phyloP scores from a whole-genome alignment of 2,329 filamentous ascomycete species.

The Apiospora rasikravindrae region DNA sequence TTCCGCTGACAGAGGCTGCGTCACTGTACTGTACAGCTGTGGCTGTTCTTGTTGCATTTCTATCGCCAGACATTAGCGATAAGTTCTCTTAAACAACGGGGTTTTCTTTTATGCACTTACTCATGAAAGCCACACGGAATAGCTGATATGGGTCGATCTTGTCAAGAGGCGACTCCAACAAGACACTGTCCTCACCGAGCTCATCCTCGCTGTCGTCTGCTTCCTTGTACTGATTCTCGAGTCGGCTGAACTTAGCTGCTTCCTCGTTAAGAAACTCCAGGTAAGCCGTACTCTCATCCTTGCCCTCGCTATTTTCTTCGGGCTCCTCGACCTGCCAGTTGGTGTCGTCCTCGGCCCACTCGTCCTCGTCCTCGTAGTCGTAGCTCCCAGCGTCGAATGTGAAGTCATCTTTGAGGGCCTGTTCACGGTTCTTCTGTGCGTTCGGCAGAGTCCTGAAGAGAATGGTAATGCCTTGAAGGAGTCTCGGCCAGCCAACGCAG shows the following conservation, averaged over 20 bases:
- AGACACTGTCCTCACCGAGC: conserved; percentile 87
- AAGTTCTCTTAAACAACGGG: conserved; percentile 12
- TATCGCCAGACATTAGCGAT: conserved; percentile 41
- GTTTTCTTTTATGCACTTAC: conserved; percentile 59
- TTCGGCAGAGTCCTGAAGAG: conserved; percentile 90
- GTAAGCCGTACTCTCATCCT: conserved; percentile 92
- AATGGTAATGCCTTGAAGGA: conserved; percentile 85
- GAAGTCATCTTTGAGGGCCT: conserved; percentile 88
- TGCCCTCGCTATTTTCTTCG: conserved; percentile 67
- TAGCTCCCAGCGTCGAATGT: conserved; percentile 66
- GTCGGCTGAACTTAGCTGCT: conserved; percentile 82
- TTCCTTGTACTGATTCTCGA: conserved; percentile 47
- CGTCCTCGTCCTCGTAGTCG: conserved; percentile 75
- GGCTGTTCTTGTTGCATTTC: conserved; percentile 91
- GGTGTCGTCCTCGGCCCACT: conserved; percentile 81
- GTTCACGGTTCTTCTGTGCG: conserved; percentile 89
- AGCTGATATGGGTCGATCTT: conserved; percentile 93
- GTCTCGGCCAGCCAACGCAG: conserved; percentile 90
- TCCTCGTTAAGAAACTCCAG: conserved; percentile 96
- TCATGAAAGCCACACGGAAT: conserved; percentile 81
- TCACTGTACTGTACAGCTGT: conserved; percentile 82
- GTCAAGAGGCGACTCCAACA: conserved; percentile 93
- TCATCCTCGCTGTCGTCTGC: conserved; percentile 81
- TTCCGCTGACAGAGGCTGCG: conserved; percentile 50
- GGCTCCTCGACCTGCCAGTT: conserved; percentile 80